A percentile compares a stretch with the other conserved stretches of the same genome.
Evolutionary conservation across 495 filamentous ascomycete species (phyloP).

Genomic region (Penicillium roqueforti): DNA sequence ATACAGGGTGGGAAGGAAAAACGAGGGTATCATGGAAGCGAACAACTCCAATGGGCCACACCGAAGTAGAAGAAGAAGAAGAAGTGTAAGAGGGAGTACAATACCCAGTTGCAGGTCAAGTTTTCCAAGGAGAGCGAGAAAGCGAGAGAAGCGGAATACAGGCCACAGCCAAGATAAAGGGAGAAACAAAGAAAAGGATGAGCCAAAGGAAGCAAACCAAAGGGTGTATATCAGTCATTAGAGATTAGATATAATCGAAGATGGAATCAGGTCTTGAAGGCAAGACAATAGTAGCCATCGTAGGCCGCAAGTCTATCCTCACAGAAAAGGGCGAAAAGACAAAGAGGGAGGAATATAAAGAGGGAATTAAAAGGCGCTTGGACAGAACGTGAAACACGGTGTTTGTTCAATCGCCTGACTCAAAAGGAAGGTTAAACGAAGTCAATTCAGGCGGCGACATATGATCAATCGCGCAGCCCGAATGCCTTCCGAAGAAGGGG

Average conservation of each 20-base stretch:
- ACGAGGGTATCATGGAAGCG: slow-evolving; percentile 22
- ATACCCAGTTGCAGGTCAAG: not conserved
- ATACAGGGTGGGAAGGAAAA: slow-evolving; percentile 11
- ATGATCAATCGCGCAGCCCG: slow-evolving; percentile 35
- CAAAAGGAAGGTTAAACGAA: not conserved
- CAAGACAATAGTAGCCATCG: slow-evolving; percentile 1
- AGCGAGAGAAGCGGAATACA: slow-evolving; percentile 3
- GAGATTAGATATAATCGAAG: slow-evolving; percentile 26
- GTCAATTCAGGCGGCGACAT: not conserved
- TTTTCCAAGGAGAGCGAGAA: not conserved
- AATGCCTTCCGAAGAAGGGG: slow-evolving; percentile 47
- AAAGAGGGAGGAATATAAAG: slow-evolving; percentile 7
- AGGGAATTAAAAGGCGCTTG: slow-evolving; percentile 14
- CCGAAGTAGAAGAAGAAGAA: not conserved
- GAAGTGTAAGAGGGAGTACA: not conserved
- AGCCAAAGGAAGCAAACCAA: not conserved
- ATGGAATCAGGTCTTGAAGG: slow-evolving; percentile 2
- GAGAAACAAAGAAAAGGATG: not conserved
- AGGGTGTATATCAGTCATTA: slow-evolving; percentile 24
- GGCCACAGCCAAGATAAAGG: slow-evolving; percentile 1
- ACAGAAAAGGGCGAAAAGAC: slow-evolving; percentile 9
- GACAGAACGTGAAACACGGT: not conserved
- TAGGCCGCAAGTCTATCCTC: not conserved
- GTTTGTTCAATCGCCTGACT: not conserved
- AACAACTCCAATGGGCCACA: slow-evolving; percentile 7